phyloP scores from a whole-genome alignment of 371 early-diverging fungal species.

The Lichtheimia ornata region DNA sequence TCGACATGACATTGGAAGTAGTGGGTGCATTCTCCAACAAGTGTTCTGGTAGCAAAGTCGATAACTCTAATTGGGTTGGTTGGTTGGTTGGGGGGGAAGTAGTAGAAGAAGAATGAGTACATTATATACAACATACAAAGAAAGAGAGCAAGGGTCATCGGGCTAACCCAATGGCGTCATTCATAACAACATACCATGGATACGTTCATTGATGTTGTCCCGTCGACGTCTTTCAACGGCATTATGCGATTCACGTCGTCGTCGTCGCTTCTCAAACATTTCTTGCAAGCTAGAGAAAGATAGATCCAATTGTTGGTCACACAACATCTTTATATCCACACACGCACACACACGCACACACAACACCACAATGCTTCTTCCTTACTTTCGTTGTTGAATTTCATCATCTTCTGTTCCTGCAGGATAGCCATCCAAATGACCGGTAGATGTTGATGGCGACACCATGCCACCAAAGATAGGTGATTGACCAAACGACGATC shows the following conservation, averaged over 20 bases:
- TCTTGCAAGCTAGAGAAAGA: slow-evolving; percentile 41
- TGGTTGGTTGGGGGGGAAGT: too few species aligned
- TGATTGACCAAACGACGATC: slow-evolving; percentile 50
- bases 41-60: slow-evolving; percentile 79
- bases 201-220: slow-evolving; percentile 97
- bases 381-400: slow-evolving; percentile 42
- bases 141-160: too few species aligned
- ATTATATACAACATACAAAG: too few species aligned
- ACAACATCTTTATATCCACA: background rate
- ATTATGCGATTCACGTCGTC: slow-evolving; percentile 56
- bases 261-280: slow-evolving; percentile 55
- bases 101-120: too few species aligned
- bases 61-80: slow-evolving; percentile 64
- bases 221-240: slow-evolving; percentile 92
- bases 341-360: background rate
- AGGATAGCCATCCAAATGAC: slow-evolving; percentile 30
- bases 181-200: slow-evolving; percentile 57
- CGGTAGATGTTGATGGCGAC: slow-evolving; percentile 48
- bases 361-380: background rate
- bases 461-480: slow-evolving; percentile 38
- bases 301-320: background rate
- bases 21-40: slow-evolving; percentile 48
- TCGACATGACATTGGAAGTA: slow-evolving; percentile 33
- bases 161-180: too few species aligned
- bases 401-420: slow-evolving; percentile 34